Evolutionary conservation across 352 stramenopile genomes (phyloP).

Genomic region (Phytophthora tubulina): DNA sequence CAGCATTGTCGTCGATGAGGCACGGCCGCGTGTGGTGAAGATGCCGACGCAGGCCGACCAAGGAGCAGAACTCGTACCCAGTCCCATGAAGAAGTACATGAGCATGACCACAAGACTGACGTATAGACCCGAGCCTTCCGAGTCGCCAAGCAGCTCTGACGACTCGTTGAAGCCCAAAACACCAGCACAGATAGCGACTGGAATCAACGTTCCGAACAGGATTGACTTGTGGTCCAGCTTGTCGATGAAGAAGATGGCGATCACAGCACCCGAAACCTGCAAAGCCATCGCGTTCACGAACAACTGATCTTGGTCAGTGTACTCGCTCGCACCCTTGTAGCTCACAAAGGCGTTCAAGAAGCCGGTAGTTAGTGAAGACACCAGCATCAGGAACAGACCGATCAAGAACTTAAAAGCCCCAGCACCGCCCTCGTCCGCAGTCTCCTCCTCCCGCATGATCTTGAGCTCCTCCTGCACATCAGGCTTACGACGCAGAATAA

Average conservation of each 20-base stretch:
- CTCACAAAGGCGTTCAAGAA: conserved; percentile 71
- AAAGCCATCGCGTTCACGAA: conserved; percentile 70
- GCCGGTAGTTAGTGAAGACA: conserved; percentile 63
- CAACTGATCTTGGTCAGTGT: conserved; percentile 56
- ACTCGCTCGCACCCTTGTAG: conserved; percentile 56
- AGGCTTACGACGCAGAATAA: conserved; percentile 72
- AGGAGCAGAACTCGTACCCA: conserved; percentile 64
- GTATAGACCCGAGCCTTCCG: conserved; percentile 57
- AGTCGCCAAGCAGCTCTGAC: conserved; percentile 51
- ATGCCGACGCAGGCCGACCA: conserved; percentile 76
- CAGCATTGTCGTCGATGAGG: conserved; percentile 58
- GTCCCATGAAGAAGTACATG: conserved; percentile 84
- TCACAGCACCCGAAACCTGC: conserved; percentile 60
- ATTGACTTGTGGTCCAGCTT: conserved; percentile 80
- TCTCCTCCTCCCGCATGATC: conserved; percentile 71
- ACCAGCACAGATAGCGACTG: conserved; percentile 54
- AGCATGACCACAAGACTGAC: conserved; percentile 67
- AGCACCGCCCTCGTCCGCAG: conserved; percentile 46
- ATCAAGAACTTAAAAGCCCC: conserved; percentile 73
- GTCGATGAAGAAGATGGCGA: conserved; percentile 87
- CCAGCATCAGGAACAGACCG: conserved; percentile 71
- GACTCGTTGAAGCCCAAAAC: conserved; percentile 72
- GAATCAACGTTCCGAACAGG: conserved; percentile 73
- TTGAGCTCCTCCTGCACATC: conserved; percentile 79
- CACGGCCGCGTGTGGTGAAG: conserved; percentile 66